phyloP scores from a whole-genome alignment of 176 grass and related monocot species.

The Carex kokanica region DNA sequence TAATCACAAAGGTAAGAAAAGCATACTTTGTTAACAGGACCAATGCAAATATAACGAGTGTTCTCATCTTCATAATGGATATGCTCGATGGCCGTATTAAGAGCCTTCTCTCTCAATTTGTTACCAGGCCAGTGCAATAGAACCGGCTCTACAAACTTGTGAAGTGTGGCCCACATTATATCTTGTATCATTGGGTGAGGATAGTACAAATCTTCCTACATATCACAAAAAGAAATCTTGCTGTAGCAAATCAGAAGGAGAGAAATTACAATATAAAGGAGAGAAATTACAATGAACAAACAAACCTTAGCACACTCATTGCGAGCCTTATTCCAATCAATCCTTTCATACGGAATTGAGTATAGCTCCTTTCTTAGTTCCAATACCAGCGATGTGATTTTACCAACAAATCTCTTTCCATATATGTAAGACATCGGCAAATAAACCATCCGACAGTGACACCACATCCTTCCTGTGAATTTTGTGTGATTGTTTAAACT shows the following conservation, averaged over 20 bases:
- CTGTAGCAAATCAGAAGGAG: constrained; percentile 7
- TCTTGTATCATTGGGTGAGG: constrained; percentile 91
- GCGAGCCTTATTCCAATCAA: constrained; percentile 90
- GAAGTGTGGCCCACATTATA: constrained; percentile 83
- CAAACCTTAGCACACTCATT: constrained; percentile 97
- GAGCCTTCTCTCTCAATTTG: constrained; percentile 76
- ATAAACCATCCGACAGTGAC: constrained; percentile 95
- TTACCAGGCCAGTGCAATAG: constrained; percentile 76
- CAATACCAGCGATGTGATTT: constrained; percentile 53
- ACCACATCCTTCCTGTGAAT: constrained; percentile 86
- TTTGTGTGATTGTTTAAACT: background rate
- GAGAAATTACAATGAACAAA: constrained; percentile 31
- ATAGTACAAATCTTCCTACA: constrained; percentile 97
- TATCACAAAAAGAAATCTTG: constrained; percentile 20
- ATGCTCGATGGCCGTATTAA: constrained; percentile 70
- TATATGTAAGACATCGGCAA: constrained; percentile 95
- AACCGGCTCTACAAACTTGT: constrained; percentile 91
- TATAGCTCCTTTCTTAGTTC: constrained; percentile 81
- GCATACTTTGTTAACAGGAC: constrained; percentile 95
- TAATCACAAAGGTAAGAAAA: background rate
- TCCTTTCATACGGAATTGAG: constrained; percentile 43
- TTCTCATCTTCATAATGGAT: constrained; percentile 99
- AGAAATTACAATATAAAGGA: constrained; percentile 9
- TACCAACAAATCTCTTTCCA: constrained; percentile 83
- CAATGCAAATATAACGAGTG: constrained; percentile 90